Evolutionary conservation across 2,329 filamentous ascomycete genomes (phyloP).

Genomic region (Verticillium dahliae): DNA sequence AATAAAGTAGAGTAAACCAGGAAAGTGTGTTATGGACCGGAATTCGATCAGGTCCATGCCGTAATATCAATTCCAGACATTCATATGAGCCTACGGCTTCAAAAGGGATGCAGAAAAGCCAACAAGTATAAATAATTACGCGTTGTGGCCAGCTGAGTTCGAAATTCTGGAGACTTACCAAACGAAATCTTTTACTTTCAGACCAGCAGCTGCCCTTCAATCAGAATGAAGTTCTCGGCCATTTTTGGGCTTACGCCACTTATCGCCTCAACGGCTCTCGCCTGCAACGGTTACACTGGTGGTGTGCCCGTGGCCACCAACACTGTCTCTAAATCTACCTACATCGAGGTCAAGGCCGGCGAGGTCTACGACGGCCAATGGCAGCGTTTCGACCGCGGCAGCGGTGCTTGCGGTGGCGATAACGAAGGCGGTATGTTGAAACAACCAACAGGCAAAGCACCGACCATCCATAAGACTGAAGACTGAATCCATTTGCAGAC

Average conservation of each 20-base stretch:
- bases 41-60: too few relatives aligned
- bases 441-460: too few relatives aligned
- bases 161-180: too few relatives aligned
- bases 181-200: too few relatives aligned
- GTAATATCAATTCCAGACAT: too few relatives aligned
- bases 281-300: slow-evolving; percentile 18
- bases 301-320: slow-evolving; percentile 20
- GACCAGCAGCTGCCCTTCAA: too few relatives aligned
- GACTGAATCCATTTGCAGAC: slow-evolving; percentile 11
- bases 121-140: too few relatives aligned
- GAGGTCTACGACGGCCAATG: slow-evolving; percentile 23
- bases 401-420: slow-evolving; percentile 28
- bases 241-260: slow-evolving; percentile 1
- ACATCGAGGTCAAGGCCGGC: slow-evolving; percentile 23
- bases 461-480: background rate
- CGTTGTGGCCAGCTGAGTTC: too few relatives aligned
- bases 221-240: slow-evolving; percentile 12
- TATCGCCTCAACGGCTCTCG: slow-evolving; percentile 13
- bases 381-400: slow-evolving; percentile 28
- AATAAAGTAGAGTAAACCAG: too few relatives aligned
- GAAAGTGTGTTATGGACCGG: too few relatives aligned
- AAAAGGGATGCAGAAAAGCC: too few relatives aligned
- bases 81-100: too few relatives aligned
- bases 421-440: slow-evolving; percentile 25
- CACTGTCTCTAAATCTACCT: slow-evolving; percentile 18